These are phyloP conservation scores for Fomitopsis pulvina DNA, from an alignment of 768 basidiomycete species.

Conservation along the genomic window DNA sequence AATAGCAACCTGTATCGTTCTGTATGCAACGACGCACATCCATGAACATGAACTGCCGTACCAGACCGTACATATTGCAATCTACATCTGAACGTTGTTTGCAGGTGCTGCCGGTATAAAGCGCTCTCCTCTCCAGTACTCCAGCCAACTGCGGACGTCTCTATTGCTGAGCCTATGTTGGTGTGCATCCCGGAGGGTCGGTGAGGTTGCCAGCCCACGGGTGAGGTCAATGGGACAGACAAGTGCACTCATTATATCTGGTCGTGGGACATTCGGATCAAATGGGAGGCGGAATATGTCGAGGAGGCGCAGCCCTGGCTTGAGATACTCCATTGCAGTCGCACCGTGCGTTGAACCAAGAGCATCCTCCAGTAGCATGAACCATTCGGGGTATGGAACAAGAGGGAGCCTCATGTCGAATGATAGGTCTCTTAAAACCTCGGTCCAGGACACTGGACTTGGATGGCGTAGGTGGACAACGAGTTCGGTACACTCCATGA, in stretches of 20 bases:
- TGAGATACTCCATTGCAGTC: background rate
- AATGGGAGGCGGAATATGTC: background rate
- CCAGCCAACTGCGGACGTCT: background rate
- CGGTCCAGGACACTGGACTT: slow-evolving; percentile 18
- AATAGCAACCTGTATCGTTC: no score
- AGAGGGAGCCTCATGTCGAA: slow-evolving; percentile 12
- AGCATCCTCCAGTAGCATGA: slow-evolving; percentile 9
- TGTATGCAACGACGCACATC: no score
- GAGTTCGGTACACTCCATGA: background rate
- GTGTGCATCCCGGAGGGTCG: background rate
- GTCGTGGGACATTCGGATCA: background rate
- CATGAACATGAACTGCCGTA: no score
- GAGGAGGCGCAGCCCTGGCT: background rate
- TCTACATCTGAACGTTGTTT: no score
- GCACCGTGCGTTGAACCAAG: background rate
- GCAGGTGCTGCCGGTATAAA: no score
- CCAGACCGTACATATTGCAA: no score
- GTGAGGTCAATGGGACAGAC: background rate
- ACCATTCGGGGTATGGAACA: slow-evolving; percentile 20
- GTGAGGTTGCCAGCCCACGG: background rate
- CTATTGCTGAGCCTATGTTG: background rate
- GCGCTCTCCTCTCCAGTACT: background rate
- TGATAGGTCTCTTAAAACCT: slow-evolving; percentile 13
- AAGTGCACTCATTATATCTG: background rate
- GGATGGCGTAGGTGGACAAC: slow-evolving; percentile 21